Percentiles rank a stretch among this genome's conserved stretches.
Conservation (phyloP, 2,329 filamentous ascomycete species). For the Claviceps citrina region DNA sequence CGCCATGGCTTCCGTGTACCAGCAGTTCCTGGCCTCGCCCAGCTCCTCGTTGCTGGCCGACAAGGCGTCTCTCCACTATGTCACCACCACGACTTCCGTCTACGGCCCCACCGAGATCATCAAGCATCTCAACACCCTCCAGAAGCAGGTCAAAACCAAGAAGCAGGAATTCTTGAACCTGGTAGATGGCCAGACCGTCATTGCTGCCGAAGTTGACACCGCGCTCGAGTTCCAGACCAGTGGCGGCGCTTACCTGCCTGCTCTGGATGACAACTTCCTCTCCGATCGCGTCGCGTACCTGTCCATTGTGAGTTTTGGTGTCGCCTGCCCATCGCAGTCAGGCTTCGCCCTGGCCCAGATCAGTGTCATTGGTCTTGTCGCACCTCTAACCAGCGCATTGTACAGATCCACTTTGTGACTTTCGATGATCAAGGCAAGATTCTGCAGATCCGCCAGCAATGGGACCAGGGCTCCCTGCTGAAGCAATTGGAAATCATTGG, state of each 20-base stretch:
- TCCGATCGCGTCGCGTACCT: constrained; percentile 66
- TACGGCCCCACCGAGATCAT: constrained; percentile 59
- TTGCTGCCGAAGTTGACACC: constrained; percentile 76
- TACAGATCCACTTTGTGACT: constrained; percentile 70
- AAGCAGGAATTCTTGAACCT: constrained; percentile 59
- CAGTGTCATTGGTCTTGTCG: constrained; percentile 19
- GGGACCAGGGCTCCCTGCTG: constrained; percentile 87
- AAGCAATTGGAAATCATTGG: constrained; percentile 93
- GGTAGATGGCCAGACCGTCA: constrained; percentile 53
- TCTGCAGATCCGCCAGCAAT: constrained; percentile 71
- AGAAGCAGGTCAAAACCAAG: constrained; percentile 67
- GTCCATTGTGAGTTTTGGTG: constrained; percentile 52
- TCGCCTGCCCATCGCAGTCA: too few relatives aligned
- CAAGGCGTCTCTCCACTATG: constrained; percentile 65
- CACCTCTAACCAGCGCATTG: not conserved
- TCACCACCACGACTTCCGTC: constrained; percentile 70
- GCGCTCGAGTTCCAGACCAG: constrained; percentile 65
- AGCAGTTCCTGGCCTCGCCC: constrained; percentile 56
- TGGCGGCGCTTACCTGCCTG: constrained; percentile 76
- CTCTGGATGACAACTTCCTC: constrained; percentile 87
- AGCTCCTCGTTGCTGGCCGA: constrained; percentile 46
- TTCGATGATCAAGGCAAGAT: constrained; percentile 71
- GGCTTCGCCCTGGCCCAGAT: too few relatives aligned
- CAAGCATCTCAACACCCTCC: constrained; percentile 61
- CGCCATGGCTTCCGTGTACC: constrained; percentile 40